Evolutionary conservation across 192 early-diverging fungal species (phyloP), one percentile per base, ranked within the genome.

Genomic region (Backusella mclennaniae): DNA sequence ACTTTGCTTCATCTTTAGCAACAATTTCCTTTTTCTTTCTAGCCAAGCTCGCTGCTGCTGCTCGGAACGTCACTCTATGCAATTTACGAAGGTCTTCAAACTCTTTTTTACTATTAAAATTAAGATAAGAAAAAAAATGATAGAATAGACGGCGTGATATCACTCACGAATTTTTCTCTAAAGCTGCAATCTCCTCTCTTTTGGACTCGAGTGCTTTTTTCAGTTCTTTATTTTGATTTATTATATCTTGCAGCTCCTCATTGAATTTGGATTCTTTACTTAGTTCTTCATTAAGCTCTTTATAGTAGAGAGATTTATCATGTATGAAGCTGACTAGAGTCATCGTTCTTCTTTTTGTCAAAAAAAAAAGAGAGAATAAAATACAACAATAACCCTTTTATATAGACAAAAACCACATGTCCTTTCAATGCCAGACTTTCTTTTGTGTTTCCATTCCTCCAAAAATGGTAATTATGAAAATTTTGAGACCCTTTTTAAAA

Each of bases 1-100:
- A 81, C 52, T 77, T 76, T 14, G 66, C 71, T 38, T 76, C 67
- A 66, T 81, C 75, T 68, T 81, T 81, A 26, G 75, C 76, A 36
- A 71, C 56, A 33, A 71, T 14, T 2, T 56, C 76, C 46, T 77
- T 81, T 69, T 77, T 81, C 41, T 69, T 72, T 5, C 80, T 73
- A n/a, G 35, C 33, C 26, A 81, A 39, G 1, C 73, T 71, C 9
- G 80, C 80, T 19, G 76, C 71, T 6, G 76, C 76, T 14, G 76
- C 74, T 59, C 66, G 52, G 26, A 81, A 35, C 35, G 72, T 69
- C 6, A 81, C 69, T 21, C 73, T 76, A 44, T 69, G 68, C 35
- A 71, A 36, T 53, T 74, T 81, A 38, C 73, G 80, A 29, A 77
- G 49, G 36, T 81, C 73, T 14, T 74, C 69, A 44, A 42, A 81